phyloP scores from a whole-genome alignment of 345 rosid genomes.

The Ceriops decandra region DNA sequence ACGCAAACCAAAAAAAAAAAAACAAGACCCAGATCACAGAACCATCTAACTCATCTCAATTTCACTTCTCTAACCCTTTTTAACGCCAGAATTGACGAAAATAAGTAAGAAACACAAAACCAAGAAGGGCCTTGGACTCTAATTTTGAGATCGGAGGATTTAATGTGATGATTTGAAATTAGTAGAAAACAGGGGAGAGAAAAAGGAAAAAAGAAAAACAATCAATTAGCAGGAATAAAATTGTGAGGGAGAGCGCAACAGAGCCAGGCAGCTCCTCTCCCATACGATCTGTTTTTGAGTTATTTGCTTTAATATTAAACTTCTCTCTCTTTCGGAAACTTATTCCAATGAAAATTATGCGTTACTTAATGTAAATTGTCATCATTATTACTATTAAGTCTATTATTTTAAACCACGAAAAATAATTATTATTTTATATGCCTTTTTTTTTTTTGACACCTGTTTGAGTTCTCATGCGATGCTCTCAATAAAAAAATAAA shows the following conservation, averaged over 20 bases:
- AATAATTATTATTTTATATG: too few species aligned
- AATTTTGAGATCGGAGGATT: not conserved
- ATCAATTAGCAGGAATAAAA: constrained; percentile 18
- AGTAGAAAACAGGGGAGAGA: not conserved
- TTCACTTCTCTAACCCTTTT: not conserved
- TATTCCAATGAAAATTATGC: too few species aligned
- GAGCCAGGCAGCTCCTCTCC: constrained; percentile 41
- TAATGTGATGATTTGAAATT: not conserved
- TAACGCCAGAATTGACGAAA: not conserved
- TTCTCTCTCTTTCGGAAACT: constrained; percentile 21
- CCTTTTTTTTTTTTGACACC: too few species aligned
- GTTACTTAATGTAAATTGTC: too few species aligned
- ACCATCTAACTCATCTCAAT: constrained; percentile 9
- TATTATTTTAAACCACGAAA: too few species aligned
- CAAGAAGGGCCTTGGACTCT: not conserved
- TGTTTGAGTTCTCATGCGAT: too few species aligned
- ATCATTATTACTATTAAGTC: too few species aligned
- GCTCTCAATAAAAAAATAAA: too few species aligned
- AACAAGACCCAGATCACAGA: constrained; percentile 5
- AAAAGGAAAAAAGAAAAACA: not conserved
- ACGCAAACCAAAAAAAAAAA: not conserved
- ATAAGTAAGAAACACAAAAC: not conserved
- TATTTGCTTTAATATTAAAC: constrained; percentile 26
- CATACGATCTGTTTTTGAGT: constrained; percentile 33
- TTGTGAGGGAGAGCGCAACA: constrained; percentile 37